Evolutionary conservation across 1,139 yeast genomes (phyloP), one percentile per base, ranked within the genome.

Genomic region (Yamadazyma dushanensis): DNA sequence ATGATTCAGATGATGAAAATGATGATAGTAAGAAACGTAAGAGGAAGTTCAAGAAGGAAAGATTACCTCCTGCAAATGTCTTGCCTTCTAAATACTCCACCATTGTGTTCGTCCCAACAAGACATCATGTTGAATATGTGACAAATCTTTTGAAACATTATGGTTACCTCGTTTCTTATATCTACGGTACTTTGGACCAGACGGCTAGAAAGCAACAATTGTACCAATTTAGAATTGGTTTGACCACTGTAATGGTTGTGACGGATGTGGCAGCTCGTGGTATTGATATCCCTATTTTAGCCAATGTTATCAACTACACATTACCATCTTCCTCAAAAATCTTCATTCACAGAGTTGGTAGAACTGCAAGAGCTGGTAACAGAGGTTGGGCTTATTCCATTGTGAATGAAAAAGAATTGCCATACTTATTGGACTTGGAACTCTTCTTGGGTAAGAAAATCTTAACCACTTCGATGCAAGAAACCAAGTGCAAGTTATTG

Each of bases 261-360:
- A 92, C 99, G 1, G 99, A 92, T 67, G 97, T 92, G 45, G 98
- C 98, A 19, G 98, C 98, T 4, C 85, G 98, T 71, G 99, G 99
- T 82, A 90, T 92, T 46, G 99, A 94, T 78, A 88, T 92, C 47
- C 99, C 99, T 0, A 81, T 92, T 41, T 75, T 92, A 56, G 96
- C 97, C 10, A 90, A 92, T 54, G 98, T 92, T 35, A 74, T 92
- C 50, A 94, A 92, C 59, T 90, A 79, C 59, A 80, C 96, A 1
- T 70, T 92, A 40, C 98, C 99, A 4, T 83, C 90, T 1, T 83
- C 95, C 2, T 89, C 97, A 4, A 92, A 94, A 59, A 85, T 90
- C 40, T 94, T 92, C 60, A 79, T 92, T 38, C 99, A 92, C 63
- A 80, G 99, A 65, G 98, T 94, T 35, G 99, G 99, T 61, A 82